Evolutionary conservation across 257 asterid genomes (phyloP), one percentile per base, ranked within the genome.

Genomic region (Pogostemon cablin): DNA sequence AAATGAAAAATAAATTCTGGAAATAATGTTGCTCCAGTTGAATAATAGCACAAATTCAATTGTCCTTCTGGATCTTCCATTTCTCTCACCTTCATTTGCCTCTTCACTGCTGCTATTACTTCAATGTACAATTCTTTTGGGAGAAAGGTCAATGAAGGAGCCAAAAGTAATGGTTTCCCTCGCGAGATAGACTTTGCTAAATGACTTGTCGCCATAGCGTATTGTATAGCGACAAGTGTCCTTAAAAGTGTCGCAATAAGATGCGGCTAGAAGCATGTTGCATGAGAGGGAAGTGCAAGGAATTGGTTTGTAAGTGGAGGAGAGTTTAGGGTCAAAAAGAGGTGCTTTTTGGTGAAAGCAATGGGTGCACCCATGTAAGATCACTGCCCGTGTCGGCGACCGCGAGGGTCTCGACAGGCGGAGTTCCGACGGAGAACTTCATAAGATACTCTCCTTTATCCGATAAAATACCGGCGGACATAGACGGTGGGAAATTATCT

Each of bases 361-460:
- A 0, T 42, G 5, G 8, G 17, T 1, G 17, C 0, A 81, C 82
- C 95, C 95, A 87, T 5, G 81, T 80, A 4, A 84, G 80, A 12
- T 81, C 85, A 9, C 91, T 86, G 7, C 86, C 92, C 0, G 87
- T 90, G 63, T 86, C 90, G 0, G 85, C 89, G 3, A 83, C 76
- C 32, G 83, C 88, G 17, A 73, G 53, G 34, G 82, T 77, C 53
- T 75, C 79, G 3, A 77, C 79, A 0, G 88, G 86, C 0, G 95
- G 96, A 0, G 86, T 86, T 3, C 95, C 92, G 3, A 84, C 41
- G 35, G 83, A 79, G 55, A 87, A 44, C 53, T 68, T 80, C 88
- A 87, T 69, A 20, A 86, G 84, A 74, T 82, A 87, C 43, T 84
- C 96, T 7, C 96, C 90, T 1, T 49, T 62, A 20, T 76, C 77